Conservation (phyloP, 2,329 filamentous ascomycete species). For the Pseudogymnoascus pannorum region DNA sequence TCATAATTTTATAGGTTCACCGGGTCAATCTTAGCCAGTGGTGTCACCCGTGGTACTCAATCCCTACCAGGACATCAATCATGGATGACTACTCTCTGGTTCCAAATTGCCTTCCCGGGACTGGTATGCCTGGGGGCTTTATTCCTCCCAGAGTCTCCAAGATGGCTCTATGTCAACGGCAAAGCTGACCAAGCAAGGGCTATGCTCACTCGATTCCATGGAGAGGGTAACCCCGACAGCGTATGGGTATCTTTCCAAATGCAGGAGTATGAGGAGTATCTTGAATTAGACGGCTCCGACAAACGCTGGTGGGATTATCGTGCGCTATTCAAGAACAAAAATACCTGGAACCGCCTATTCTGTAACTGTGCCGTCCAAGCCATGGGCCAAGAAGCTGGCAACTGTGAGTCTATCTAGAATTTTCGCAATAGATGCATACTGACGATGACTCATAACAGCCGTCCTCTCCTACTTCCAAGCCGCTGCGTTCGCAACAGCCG, state of each 20-base stretch:
- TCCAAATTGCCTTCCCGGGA: constrained; percentile 43
- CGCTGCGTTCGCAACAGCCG: constrained; percentile 44
- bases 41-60: too few species aligned
- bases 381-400: constrained; percentile 24
- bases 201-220: constrained; percentile 43
- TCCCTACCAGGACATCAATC: too few species aligned
- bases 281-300: constrained; percentile 41
- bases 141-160: constrained; percentile 41
- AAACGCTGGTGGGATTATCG: constrained; percentile 51
- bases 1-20: too few species aligned
- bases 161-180: constrained; percentile 37
- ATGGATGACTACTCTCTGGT: constrained; percentile 45
- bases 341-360: constrained; percentile 43
- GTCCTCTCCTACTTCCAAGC: constrained; percentile 46
- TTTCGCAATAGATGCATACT: too few species aligned
- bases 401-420: constrained; percentile 17
- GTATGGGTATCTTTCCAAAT: constrained; percentile 45
- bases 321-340: constrained; percentile 43
- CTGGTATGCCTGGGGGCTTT: constrained; percentile 37
- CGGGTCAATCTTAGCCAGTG: too few species aligned
- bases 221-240: constrained; percentile 41
- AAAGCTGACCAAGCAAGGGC: constrained; percentile 31
- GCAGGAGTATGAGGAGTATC: constrained; percentile 41
- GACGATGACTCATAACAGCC: too few species aligned
- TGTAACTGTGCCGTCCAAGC: too few species aligned